These are phyloP conservation scores for Draba incana DNA, from an alignment of 345 rosid genomes.

Conservation along the genomic window DNA sequence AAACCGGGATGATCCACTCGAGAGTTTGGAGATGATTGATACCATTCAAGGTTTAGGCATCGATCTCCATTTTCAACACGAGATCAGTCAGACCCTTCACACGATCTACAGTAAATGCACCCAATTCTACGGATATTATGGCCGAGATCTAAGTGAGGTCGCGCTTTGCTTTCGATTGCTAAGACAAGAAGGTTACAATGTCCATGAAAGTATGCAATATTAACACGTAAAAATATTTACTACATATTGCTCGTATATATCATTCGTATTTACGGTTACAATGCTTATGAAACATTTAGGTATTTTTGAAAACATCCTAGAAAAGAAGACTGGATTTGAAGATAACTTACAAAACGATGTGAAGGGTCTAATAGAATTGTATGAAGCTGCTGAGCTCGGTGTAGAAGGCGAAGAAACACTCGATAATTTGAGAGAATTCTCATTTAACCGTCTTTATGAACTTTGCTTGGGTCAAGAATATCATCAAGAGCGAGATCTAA, in stretches of 20 bases:
- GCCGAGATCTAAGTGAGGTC: conserved; percentile 36
- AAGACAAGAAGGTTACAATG: conserved; percentile 48
- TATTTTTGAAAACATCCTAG: conserved; percentile 40
- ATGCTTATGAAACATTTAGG: conserved; percentile 36
- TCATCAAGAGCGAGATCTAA: conserved; percentile 32
- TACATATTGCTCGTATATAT: neutral
- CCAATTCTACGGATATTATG: neutral
- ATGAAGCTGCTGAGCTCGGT: conserved; percentile 60
- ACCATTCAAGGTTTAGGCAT: conserved; percentile 49
- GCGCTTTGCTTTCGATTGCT: conserved; percentile 49
- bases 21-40: conserved; percentile 47
- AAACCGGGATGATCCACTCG: conserved; percentile 5
- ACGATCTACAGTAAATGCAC: conserved; percentile 18
- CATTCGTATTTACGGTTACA: neutral
- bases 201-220: conserved; percentile 36
- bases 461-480: conserved; percentile 1
- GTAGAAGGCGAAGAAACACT: conserved; percentile 54
- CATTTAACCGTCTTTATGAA: conserved; percentile 36
- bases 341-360: conserved; percentile 30
- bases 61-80: conserved; percentile 37
- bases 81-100: conserved; percentile 45
- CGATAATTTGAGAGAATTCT: conserved; percentile 41
- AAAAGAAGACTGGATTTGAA: conserved; percentile 38
- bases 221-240: neutral
- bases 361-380: conserved; percentile 47